Evolutionary conservation across 1,284 basidiomycete species (phyloP), one percentile per base, ranked within the genome.

Genomic region (Cutaneotrichosporon dermatis): DNA sequence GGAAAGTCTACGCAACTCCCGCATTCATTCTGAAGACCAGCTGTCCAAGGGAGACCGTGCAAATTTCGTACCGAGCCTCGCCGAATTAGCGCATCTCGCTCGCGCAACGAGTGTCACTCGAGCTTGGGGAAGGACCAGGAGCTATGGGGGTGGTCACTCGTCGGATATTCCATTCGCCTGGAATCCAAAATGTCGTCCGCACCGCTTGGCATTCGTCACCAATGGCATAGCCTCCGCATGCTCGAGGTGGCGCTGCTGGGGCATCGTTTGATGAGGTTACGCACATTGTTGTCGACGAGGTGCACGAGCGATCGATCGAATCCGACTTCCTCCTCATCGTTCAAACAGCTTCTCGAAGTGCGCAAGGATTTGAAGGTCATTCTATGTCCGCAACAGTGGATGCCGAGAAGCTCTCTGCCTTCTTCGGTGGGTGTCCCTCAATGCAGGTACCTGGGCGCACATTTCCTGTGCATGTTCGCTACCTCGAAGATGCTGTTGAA

Each of bases 1-100:
- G 96, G 95, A 12, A 99, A 99, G 79, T 97, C 94, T 1, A 99
- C 96, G 0, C 96, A 99, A 79, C 85, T 99, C 4, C 96, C 96
- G 84, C 90, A 0, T 99, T 92, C 80, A 89, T 99, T 61, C 83
- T 8, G 96, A 99, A 75, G 86, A 96, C 71, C 87, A 90, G 55
- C 83, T 98, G 13, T 84, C 87, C 5, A 83, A 83, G 59, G 95
- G 15, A 84, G 83, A 66, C 83, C 86, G 53, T 97, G 93, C 81
- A 95, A 89, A 76, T 66, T 92, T 88, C 70, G 96, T 94, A 65
- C 95, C 3, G 95, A 99, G 70, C 96, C 96, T 1, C 84, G 96
- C 34, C 86, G 95, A 58, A 99, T 99, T 69, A 96, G 93, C 58
- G 95, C 1, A 92, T 99, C 53, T 98, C 96, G 1, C 84, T 99